A percentile compares a stretch with the other conserved stretches of the same genome.
phyloP scores from a whole-genome alignment of 768 basidiomycete genomes.

The Hydnum rufescens region DNA sequence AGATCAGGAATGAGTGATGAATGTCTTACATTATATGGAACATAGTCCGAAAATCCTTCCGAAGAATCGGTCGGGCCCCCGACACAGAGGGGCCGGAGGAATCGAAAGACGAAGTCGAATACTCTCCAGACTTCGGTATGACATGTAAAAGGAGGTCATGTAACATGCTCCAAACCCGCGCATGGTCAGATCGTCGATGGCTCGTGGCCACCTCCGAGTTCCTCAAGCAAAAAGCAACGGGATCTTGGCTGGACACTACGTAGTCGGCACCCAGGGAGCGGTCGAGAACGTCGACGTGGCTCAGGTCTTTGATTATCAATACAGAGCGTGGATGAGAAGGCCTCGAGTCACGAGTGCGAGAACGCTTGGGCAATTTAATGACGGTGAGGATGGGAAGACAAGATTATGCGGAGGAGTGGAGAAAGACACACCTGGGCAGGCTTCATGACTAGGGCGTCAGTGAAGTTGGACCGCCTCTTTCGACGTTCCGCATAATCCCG shows the following conservation, averaged over 20 bases:
- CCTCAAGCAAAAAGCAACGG: constrained; percentile 31
- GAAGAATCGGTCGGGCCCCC: background rate
- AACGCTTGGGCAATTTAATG: constrained; percentile 7
- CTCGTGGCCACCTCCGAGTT: constrained; percentile 42
- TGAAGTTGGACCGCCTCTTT: constrained; percentile 1
- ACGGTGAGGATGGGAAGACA: background rate
- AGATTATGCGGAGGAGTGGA: background rate
- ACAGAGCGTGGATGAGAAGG: constrained; percentile 4
- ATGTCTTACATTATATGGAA: background rate
- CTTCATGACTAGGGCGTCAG: constrained; percentile 7
- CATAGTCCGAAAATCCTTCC: background rate
- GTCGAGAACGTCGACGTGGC: constrained; percentile 31
- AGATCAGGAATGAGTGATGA: no score
- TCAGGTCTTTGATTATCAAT: constrained; percentile 15
- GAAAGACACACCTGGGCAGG: background rate
- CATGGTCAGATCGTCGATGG: constrained; percentile 47
- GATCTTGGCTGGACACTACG: constrained; percentile 24
- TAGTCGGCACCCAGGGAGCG: constrained; percentile 44
- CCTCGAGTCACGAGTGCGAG: constrained; percentile 4
- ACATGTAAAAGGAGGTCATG: constrained; percentile 24
- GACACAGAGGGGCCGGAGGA: background rate
- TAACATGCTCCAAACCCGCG: constrained; percentile 42
- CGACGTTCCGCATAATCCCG: constrained; percentile 6
- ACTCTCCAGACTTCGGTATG: background rate
- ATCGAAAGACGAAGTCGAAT: background rate